Evolutionary conservation across 129 eudicot genomes (phyloP), one percentile per base, ranked within the genome.

Genomic region (Glebionis coronaria): DNA sequence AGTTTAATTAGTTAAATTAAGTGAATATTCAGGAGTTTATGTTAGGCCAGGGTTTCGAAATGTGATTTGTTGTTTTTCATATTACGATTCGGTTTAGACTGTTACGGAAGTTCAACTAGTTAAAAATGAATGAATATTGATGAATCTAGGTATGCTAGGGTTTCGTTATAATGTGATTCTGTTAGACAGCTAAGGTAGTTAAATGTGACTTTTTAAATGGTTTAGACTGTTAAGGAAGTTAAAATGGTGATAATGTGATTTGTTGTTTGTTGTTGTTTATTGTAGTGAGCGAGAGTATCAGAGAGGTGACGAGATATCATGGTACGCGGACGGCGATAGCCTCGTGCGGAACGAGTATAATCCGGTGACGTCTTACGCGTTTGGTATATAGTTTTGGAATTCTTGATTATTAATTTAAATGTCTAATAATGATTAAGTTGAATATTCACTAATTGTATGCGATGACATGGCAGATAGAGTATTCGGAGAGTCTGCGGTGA

Each of bases 71-170:
- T n/a, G n/a, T n/a, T n/a, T n/a, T n/a, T n/a, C n/a, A n/a, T n/a
- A n/a, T 93, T 27, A 93, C 98, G 28, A 72, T 93, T 76, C 78
- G 98, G 69, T 93, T 93, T 83, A 79, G 98, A 67, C 97, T 95
- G 12, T 44, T 93, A 8, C 6, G 42, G 42, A 6, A 35, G 42
- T 35, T 35, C 2, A 35, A 35, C 7, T 35, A 35, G 42, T 35
- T 6, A 0, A 0, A 35, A 35, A 6, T 35, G 10, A 35, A 35
- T 35, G 42, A 7, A 8, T 35, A 7, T 31, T 31, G 8, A 5
- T 35, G 40, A 35, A 35, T 5, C 7, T 35, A 2, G 42, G 6
- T 35, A 35, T 2, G 42, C 7, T 35, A 35, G 42, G 42, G 42
- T 6, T 35, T 35, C 1, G 42, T 2, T 7, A 31, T 31, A 31